Conservation (phyloP, 768 basidiomycete species). For the Chiua virens region DNA sequence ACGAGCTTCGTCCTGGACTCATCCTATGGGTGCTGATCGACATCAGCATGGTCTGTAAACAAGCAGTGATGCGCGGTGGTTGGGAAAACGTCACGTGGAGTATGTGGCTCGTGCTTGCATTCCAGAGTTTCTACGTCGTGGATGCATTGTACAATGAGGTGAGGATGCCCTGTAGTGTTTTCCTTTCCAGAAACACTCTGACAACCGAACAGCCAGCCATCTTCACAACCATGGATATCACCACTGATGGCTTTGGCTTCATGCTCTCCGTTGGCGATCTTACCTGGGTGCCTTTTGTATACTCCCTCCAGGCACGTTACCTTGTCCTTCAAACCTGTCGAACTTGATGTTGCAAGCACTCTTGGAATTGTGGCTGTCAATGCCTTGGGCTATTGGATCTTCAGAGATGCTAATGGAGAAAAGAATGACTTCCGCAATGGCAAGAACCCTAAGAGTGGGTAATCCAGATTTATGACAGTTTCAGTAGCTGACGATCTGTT, state of each 20-base stretch:
- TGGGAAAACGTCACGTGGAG: conserved; percentile 74
- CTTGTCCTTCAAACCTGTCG: conserved; percentile 86
- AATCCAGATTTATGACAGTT: neutral
- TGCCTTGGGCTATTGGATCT: conserved; percentile 83
- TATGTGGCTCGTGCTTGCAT: conserved; percentile 84
- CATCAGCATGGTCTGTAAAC: conserved; percentile 88
- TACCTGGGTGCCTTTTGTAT: conserved; percentile 92
- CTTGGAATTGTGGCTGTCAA: conserved; percentile 64
- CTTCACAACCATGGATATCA: conserved; percentile 97
- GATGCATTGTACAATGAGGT: conserved; percentile 93
- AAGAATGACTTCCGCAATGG: conserved; percentile 97
- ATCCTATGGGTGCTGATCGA: conserved; percentile 90
- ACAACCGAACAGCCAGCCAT: conserved; percentile 63
- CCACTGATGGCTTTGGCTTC: conserved; percentile 96
- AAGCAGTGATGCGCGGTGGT: conserved; percentile 76
- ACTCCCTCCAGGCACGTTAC: conserved; percentile 91
- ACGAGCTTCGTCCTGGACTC: conserved; percentile 55
- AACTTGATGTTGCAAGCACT: conserved; percentile 62
- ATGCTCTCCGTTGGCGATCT: conserved; percentile 96
- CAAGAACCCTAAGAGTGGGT: conserved; percentile 84
- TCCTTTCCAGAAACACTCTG: neutral
- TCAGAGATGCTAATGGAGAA: conserved; percentile 84
- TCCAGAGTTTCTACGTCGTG: conserved; percentile 84
- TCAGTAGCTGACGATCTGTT: neutral
- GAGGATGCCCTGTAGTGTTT: neutral